phyloP scores from a whole-genome alignment of 192 early-diverging fungal species.

The Cetraspora pellucida region DNA sequence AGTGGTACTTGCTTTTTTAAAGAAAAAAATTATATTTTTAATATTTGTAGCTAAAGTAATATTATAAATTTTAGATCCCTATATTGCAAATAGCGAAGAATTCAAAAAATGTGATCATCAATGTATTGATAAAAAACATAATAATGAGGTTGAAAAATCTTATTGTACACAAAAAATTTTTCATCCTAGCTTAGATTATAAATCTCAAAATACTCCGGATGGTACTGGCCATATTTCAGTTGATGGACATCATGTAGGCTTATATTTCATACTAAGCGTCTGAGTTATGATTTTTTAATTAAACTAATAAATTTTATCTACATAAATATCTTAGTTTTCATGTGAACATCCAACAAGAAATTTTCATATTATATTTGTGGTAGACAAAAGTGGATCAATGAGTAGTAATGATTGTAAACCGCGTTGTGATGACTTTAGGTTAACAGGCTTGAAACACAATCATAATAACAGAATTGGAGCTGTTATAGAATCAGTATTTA shows the following conservation, averaged over 20 bases:
- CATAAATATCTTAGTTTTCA: slow-evolving; percentile 5
- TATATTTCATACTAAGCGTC: too few species aligned
- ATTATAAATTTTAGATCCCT: slow-evolving; percentile 29
- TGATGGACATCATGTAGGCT: slow-evolving; percentile 30
- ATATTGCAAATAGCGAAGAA: slow-evolving; percentile 6
- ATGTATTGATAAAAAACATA: slow-evolving; percentile 24
- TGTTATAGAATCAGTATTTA: slow-evolving; percentile 27
- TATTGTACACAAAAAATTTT: slow-evolving; percentile 30
- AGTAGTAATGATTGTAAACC: slow-evolving; percentile 6
- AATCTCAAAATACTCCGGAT: not conserved
- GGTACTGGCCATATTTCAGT: slow-evolving; percentile 29
- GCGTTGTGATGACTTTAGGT: too few species aligned
- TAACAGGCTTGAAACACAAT: not conserved
- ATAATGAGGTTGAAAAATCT: not conserved
- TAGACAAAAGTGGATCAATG: slow-evolving; percentile 29
- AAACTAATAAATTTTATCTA: too few species aligned
- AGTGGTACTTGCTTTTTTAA: slow-evolving; percentile 5
- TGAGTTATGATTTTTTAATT: too few species aligned
- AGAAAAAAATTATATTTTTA: not conserved
- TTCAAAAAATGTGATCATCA: slow-evolving; percentile 36
- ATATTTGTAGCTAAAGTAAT: not conserved
- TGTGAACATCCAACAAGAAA: slow-evolving; percentile 27
- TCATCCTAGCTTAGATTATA: not conserved
- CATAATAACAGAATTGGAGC: slow-evolving; percentile 35
- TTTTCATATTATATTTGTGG: slow-evolving; percentile 36